Percentiles rank a stretch among this genome's conserved stretches.
These are phyloP conservation scores for Protostelium mycophagum DNA, from an alignment of 78 protist genomes.

Conservation along the genomic window DNA sequence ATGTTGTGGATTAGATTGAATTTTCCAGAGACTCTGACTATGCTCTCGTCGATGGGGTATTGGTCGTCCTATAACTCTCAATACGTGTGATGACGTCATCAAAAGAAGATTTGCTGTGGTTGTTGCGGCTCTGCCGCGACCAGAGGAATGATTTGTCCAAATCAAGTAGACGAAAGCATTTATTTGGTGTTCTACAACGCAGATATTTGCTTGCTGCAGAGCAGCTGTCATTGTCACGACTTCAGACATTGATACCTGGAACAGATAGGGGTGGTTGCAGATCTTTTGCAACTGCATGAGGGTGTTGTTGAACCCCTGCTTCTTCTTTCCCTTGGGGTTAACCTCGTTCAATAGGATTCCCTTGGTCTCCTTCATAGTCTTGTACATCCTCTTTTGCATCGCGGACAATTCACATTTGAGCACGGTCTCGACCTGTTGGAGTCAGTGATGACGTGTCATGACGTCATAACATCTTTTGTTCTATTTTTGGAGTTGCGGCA, in stretches of 20 bases:
- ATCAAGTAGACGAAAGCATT: too few species aligned
- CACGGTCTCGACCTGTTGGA: constrained; percentile 63
- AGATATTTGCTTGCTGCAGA: too few species aligned
- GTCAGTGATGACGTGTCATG: too few species aligned
- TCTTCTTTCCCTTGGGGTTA: constrained; percentile 13
- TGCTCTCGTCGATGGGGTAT: constrained; percentile 1
- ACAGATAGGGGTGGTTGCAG: constrained; percentile 96
- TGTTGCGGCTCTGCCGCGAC: too few species aligned
- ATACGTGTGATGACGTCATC: too few species aligned
- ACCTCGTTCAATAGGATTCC: constrained; percentile 27
- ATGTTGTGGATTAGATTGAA: constrained; percentile 80
- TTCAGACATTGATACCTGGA: constrained; percentile 40
- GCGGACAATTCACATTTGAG: constrained; percentile 64
- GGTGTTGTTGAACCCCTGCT: constrained; percentile 61
- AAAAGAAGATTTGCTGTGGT: not conserved
- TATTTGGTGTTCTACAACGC: too few species aligned
- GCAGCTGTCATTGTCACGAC: too few species aligned
- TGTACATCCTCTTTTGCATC: constrained; percentile 70
- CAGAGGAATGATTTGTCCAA: too few species aligned
- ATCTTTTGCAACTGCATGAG: constrained; percentile 94
- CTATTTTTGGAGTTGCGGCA: too few species aligned
- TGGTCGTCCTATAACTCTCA: constrained; percentile 11
- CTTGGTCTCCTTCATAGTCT: constrained; percentile 20
- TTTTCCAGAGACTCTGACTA: constrained; percentile 76
- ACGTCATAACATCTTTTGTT: constrained; percentile 6